Conservation (phyloP, 2,329 filamentous ascomycete species). For the Didymella arachidicola region DNA sequence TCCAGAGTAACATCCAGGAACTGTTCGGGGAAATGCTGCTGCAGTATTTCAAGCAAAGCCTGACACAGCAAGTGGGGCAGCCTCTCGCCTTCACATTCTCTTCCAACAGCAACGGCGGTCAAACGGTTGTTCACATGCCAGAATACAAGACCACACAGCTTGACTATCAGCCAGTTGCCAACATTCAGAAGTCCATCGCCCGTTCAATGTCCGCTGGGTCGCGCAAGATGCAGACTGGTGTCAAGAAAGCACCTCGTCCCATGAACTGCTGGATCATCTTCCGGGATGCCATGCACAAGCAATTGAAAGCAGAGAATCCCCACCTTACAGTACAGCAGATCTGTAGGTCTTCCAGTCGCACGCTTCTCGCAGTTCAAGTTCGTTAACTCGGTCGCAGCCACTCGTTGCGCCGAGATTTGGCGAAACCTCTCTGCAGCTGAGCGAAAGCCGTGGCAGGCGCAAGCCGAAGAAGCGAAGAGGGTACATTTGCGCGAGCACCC, state of each 20-base stretch:
- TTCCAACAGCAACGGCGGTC: slow-evolving; percentile 3
- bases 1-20: slow-evolving; percentile 21
- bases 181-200: not conserved
- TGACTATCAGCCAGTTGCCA: not conserved
- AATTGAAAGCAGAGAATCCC: slow-evolving; percentile 27
- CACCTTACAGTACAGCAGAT: slow-evolving; percentile 33
- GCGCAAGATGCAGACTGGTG: not conserved
- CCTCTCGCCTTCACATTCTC: slow-evolving; percentile 16
- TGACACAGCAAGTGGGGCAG: slow-evolving; percentile 13
- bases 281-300: slow-evolving; percentile 31
- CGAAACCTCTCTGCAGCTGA: slow-evolving; percentile 21
- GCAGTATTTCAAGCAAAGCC: slow-evolving; percentile 15
- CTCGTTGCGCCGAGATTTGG: slow-evolving; percentile 31
- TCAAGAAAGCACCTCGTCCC: slow-evolving; percentile 36
- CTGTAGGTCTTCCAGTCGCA: slow-evolving; percentile 27
- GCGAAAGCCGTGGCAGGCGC: slow-evolving; percentile 27
- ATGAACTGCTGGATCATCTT: slow-evolving; percentile 42
- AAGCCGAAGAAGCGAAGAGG: slow-evolving; percentile 31
- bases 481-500: slow-evolving; percentile 33
- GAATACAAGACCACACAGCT: slow-evolving; percentile 6
- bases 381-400: slow-evolving; percentile 25
- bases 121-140: slow-evolving; percentile 24
- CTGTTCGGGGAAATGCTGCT: slow-evolving; percentile 22
- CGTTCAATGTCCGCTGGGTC: not conserved
- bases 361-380: not conserved